These are phyloP conservation scores for Tremella yokohamensis DNA, from an alignment of 768 basidiomycete genomes.

Conservation along the genomic window DNA sequence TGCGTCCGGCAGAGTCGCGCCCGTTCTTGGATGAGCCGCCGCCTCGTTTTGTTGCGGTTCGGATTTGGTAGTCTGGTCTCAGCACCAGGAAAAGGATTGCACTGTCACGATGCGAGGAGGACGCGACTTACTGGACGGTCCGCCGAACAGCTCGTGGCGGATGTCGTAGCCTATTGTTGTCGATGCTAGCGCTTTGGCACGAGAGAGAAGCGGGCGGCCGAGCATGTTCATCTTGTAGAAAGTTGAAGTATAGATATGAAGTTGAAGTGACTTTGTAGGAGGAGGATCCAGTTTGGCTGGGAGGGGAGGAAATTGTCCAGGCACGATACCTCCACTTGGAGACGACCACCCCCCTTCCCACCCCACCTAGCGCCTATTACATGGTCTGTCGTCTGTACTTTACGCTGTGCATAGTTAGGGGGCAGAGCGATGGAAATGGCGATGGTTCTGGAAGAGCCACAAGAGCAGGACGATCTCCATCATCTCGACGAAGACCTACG, in stretches of 20 bases:
- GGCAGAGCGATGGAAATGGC: background rate
- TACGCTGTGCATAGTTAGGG: background rate
- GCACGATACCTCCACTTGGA: constrained; percentile 1
- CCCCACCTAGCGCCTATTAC: constrained; percentile 9
- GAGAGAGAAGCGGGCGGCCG: constrained; percentile 9
- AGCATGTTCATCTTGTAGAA: constrained; percentile 14
- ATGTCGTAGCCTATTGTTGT: constrained; percentile 19
- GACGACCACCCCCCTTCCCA: constrained; percentile 8
- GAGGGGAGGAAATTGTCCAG: background rate
- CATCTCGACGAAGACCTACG: constrained; percentile 29
- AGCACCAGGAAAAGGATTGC: constrained; percentile 8
- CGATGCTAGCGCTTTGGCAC: constrained; percentile 11
- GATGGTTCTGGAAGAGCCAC: too few relatives aligned
- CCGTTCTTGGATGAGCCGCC: constrained; percentile 92
- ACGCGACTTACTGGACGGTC: constrained; percentile 36
- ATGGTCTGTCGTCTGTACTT: background rate
- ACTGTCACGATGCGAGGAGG: background rate
- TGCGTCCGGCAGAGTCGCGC: constrained; percentile 85
- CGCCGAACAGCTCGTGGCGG: constrained; percentile 33
- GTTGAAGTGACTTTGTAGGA: too few relatives aligned
- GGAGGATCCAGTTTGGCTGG: too few relatives aligned
- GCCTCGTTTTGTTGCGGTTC: constrained; percentile 93
- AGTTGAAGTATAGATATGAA: too few relatives aligned
- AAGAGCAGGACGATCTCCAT: constrained; percentile 22
- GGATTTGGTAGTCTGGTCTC: constrained; percentile 56